A percentile compares a stretch with the other conserved stretches of the same genome.
Evolutionary conservation across 176 grass and related monocot genomes (phyloP).

Genomic region (Phragmites australis): DNA sequence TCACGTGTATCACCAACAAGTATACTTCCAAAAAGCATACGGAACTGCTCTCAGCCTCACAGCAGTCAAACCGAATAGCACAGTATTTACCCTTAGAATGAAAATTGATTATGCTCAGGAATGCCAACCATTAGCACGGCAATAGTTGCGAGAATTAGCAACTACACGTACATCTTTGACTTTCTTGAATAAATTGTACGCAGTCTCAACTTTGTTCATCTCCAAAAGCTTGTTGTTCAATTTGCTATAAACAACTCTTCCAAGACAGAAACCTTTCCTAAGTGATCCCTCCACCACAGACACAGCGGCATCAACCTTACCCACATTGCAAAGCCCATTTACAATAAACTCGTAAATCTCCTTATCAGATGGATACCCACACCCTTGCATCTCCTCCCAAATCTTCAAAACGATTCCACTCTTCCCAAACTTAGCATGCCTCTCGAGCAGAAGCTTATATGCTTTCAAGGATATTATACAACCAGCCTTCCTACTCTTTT

Average conservation of each 20-base stretch:
- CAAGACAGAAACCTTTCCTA: constrained; percentile 62
- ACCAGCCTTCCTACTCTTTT: constrained; percentile 75
- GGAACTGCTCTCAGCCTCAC: background rate
- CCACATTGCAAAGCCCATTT: constrained; percentile 85
- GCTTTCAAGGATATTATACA: constrained; percentile 80
- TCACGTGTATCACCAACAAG: background rate
- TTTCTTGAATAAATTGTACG: constrained; percentile 71
- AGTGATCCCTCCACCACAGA: constrained; percentile 79
- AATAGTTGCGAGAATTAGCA: constrained; percentile 66
- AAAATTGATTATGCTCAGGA: constrained; percentile 25
- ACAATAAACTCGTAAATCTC: constrained; percentile 86
- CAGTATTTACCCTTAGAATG: background rate
- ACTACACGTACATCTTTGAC: constrained; percentile 53
- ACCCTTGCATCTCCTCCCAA: constrained; percentile 84
- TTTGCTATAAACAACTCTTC: constrained; percentile 77
- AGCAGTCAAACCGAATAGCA: background rate
- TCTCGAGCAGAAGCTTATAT: constrained; percentile 85
- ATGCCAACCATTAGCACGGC: constrained; percentile 90
- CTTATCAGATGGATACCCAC: constrained; percentile 62
- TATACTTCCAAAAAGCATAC: background rate
- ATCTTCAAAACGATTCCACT: constrained; percentile 64
- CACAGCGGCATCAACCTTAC: constrained; percentile 84
- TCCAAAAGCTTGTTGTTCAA: constrained; percentile 76
- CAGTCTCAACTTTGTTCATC: constrained; percentile 81
- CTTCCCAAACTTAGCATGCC: constrained; percentile 85